A percentile compares a stretch with the other conserved stretches of the same genome.
These are phyloP conservation scores for Gyrodon lividus DNA, from an alignment of 768 basidiomycete genomes.

Conservation along the genomic window DNA sequence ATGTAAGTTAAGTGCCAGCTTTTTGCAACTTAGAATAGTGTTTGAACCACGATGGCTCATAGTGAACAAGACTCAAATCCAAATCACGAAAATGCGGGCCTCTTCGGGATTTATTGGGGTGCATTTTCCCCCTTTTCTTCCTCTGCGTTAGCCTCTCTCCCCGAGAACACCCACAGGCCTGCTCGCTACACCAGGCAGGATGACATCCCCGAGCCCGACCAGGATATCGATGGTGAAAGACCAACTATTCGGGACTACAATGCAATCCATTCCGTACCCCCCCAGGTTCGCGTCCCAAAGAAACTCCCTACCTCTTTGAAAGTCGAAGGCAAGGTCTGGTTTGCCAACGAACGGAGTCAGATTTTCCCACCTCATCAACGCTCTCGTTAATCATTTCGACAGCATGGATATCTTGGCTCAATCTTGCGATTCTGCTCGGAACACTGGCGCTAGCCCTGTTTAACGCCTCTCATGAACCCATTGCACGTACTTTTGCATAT, in stretches of 20 bases:
- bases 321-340: conserved; percentile 96
- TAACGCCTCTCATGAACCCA: conserved; percentile 67
- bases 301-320: conserved; percentile 80
- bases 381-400: conserved; percentile 4
- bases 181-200: conserved; percentile 67
- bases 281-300: conserved; percentile 72
- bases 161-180: conserved; percentile 36
- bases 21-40: too few relatives aligned
- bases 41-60: conserved; percentile 18
- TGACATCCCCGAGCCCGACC: conserved; percentile 62
- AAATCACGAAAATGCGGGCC: conserved; percentile 20
- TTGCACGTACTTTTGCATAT: conserved; percentile 79
- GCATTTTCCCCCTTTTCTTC: conserved; percentile 71
- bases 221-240: conserved; percentile 48
- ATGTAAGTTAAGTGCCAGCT: too few relatives aligned
- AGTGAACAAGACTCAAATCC: conserved; percentile 13
- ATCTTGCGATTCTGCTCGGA: conserved; percentile 79
- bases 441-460: conserved; percentile 85
- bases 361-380: conserved; percentile 4
- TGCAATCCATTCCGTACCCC: conserved; percentile 63
- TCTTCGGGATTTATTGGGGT: conserved; percentile 62
- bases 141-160: conserved; percentile 52
- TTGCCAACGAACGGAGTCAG: conserved; percentile 91
- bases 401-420: conserved; percentile 95
- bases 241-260: conserved; percentile 73